Evolutionary conservation across 768 basidiomycete genomes (phyloP), one percentile per base, ranked within the genome.

Genomic region (Cystofilobasidium capitatum): DNA sequence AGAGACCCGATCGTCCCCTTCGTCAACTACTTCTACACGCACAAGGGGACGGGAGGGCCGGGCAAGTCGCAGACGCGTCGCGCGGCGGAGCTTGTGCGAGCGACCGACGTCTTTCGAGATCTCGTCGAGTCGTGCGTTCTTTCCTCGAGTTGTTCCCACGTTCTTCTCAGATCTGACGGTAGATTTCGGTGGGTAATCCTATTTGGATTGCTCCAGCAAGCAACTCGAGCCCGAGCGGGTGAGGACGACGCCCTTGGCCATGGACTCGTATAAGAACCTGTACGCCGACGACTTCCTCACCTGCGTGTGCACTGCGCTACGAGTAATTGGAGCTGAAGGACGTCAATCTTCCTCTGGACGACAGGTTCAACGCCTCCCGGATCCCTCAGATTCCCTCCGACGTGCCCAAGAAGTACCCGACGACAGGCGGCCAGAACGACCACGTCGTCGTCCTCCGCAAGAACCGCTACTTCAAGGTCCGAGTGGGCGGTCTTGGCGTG

Each of bases 181-280:
- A n/a, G n/a, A n/a, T n/a, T 51, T 42, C 39, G 10, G 22, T 58
- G 26, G 16, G 9, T 58, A 22, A 37, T 39, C 16, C 3, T 37
- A 14, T n/a, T 17, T 40, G 39, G n/a, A 10, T 14, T 8, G 31
- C 68, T 58, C 37, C 68, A 89, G 88, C 70, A 82, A 86, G 68
- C 80, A 82, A 36, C 82, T 98, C 29, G 90, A 91, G 76, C 93
- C 94, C 0, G 94, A 99, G 73, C 91, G 84, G 77, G 82, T 87
- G 29, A 82, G 83, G 65, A 85, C 83, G 29, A 80, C 80, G 20
- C 91, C 96, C 2, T 80, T 98, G 10, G 87, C 88, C 77, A 96
- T 94, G 90, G 81, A 80, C 0, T 90, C 90, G n/a, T 96, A 94
- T 83, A 86, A 91, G 76, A 94, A 91, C 87, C 81, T 98, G 81